Conservation (phyloP, 371 early-diverging fungal genomes). For the Mortierella sp. region DNA sequence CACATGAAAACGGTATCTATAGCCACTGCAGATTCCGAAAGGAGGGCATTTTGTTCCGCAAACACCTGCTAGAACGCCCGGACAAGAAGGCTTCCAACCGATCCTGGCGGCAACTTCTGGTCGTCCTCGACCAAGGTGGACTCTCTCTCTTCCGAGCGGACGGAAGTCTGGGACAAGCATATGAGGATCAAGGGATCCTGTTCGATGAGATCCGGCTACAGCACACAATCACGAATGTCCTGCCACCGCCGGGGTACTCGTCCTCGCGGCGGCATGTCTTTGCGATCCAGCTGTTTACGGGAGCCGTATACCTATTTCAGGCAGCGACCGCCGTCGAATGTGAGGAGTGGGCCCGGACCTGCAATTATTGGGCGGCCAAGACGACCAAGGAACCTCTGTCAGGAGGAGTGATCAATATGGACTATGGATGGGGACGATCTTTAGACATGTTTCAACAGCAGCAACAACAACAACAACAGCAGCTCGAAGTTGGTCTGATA, state of each 20-base stretch:
- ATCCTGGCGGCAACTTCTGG: constrained; percentile 84
- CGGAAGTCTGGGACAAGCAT: constrained; percentile 20
- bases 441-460: constrained; percentile 48
- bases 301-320: constrained; percentile 86
- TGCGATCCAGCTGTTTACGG: constrained; percentile 81
- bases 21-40: constrained; percentile 62
- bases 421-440: constrained; percentile 89
- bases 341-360: constrained; percentile 82
- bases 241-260: constrained; percentile 87
- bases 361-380: constrained; percentile 94
- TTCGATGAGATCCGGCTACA: constrained; percentile 70
- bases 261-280: constrained; percentile 80
- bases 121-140: constrained; percentile 78
- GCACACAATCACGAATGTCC: constrained; percentile 78
- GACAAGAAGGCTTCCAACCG: constrained; percentile 85
- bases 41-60: constrained; percentile 86
- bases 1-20: constrained; percentile 10
- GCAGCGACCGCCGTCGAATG: constrained; percentile 69
- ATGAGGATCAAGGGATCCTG: constrained; percentile 25
- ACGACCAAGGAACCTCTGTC: constrained; percentile 85
- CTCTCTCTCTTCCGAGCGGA: constrained; percentile 83
- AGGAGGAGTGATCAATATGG: constrained; percentile 85
- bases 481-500: background rate
- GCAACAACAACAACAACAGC: constrained; percentile 1
- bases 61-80: constrained; percentile 81